Conservation (phyloP, 129 eudicot species). For the Centella asiatica region DNA sequence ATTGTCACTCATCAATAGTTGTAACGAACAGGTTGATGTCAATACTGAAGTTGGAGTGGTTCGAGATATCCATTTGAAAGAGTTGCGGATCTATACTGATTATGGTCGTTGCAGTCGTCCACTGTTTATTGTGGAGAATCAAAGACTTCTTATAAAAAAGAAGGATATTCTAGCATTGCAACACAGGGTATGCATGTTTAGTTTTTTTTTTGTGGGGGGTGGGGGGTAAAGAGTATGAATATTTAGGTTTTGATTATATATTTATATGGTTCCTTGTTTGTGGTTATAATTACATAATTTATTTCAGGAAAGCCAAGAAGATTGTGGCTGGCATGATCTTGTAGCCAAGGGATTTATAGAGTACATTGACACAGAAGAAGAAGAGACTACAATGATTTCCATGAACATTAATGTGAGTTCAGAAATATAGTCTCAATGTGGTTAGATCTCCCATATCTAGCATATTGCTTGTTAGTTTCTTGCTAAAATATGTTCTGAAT, state of each 20-base stretch:
- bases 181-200: conserved; percentile 33
- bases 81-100: conserved; percentile 52
- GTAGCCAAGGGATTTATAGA: conserved; percentile 53
- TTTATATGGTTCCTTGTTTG: not conserved
- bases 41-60: conserved; percentile 71
- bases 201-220: too few relatives aligned
- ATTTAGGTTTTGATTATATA: too few relatives aligned
- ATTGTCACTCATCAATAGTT: not conserved
- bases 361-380: conserved; percentile 62
- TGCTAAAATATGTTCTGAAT: not conserved
- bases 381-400: conserved; percentile 71
- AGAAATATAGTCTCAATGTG: not conserved
- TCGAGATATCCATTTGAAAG: conserved; percentile 54
- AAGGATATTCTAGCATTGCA: conserved; percentile 51
- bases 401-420: conserved; percentile 54
- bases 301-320: conserved; percentile 41
- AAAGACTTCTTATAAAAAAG: conserved; percentile 53
- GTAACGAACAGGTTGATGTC: conserved; percentile 40
- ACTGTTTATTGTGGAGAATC: conserved; percentile 57
- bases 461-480: not conserved
- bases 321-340: conserved; percentile 64
- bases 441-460: not conserved
- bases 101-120: conserved; percentile 77
- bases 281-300: not conserved
- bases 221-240: too few relatives aligned